Evolutionary conservation across 2,329 filamentous ascomycete genomes (phyloP), one percentile per base, ranked within the genome.

Genomic region (Curvularia eragrostidis): DNA sequence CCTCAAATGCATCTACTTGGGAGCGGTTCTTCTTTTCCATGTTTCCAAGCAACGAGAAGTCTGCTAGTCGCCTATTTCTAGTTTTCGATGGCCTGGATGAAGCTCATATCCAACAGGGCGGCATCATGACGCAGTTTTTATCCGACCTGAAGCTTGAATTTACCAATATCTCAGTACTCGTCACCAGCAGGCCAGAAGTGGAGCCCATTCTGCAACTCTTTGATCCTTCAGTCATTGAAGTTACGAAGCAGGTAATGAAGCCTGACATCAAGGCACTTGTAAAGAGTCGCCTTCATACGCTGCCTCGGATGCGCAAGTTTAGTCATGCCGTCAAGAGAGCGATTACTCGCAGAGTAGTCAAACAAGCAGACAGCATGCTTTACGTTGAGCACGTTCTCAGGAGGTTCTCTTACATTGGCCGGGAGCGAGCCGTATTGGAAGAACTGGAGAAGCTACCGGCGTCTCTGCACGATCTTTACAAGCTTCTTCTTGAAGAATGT

Each of bases 301-400:
- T 52, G 18, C 41, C 50, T 7, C 50, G 50, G 3, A n/a, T 52
- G n/a, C 30, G 50, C 3, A 52, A 52, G 5, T 74, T 78, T 15
- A 63, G 62, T n/a, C 48, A 58, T 62, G 26, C 65, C 68, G 10
- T 73, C 69, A 47, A 71, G 71, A 8, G 69, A 69, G 41, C 67
- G 8, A 68, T 79, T 12, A 62, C 65, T 0, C 64, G 73, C 5
- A 75, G 64, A 12, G 58, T 78, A 0, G 61, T 70, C 12, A 63
- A 70, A 1, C 56, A 58, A 9, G 71, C 76, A 1, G 75, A 77
- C 6, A 73, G 74, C 21, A 70, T 79, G 62, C 65, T 78, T 0
- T 79, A 78, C 30, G 71, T 72, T 0, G 71, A 78, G 23, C 74
- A 78, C n/a, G 65, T 78, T 24, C 64, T 79, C 0, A 41, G 58